A percentile compares a stretch with the other conserved stretches of the same genome.
phyloP scores from a whole-genome alignment of 1,139 yeast species.

The Candida sojae region DNA sequence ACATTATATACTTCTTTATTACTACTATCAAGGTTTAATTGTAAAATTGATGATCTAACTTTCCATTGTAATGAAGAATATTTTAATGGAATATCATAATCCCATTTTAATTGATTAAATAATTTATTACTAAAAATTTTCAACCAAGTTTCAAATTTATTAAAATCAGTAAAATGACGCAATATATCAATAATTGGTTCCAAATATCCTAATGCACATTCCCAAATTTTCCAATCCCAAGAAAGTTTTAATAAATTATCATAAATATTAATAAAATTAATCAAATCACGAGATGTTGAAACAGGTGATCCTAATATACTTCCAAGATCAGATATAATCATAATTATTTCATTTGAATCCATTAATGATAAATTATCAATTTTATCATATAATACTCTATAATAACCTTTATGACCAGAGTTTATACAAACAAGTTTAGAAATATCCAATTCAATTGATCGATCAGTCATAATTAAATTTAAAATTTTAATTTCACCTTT shows the following conservation, averaged over 20 bases:
- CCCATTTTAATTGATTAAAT: constrained; percentile 26
- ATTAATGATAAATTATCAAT: constrained; percentile 25
- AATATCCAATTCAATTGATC: constrained; percentile 39
- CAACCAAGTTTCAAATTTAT: constrained; percentile 24
- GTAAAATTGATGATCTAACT: constrained; percentile 42
- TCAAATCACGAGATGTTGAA: constrained; percentile 24
- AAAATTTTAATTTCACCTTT: constrained; percentile 30
- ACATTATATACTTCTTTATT: constrained; percentile 30
- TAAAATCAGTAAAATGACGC: constrained; percentile 29
- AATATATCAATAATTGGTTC: constrained; percentile 32
- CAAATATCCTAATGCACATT: constrained; percentile 31
- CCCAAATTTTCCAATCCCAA: constrained; percentile 27
- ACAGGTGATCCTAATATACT: constrained; percentile 26
- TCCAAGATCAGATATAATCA: constrained; percentile 40
- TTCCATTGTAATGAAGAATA: constrained; percentile 33
- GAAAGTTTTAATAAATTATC: constrained; percentile 25
- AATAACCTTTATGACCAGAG: constrained; percentile 48
- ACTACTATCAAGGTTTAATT: constrained; percentile 25
- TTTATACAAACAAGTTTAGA: constrained; percentile 36
- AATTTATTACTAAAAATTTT: constrained; percentile 18
- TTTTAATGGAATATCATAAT: neutral
- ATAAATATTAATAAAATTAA: constrained; percentile 29
- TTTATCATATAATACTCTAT: constrained; percentile 30
- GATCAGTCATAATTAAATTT: constrained; percentile 49
- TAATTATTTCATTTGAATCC: constrained; percentile 31